Percentiles rank a stretch among this genome's conserved stretches.
Evolutionary conservation across 2,329 filamentous ascomycete genomes (phyloP).

Genomic region (Calonectria fujianensis): DNA sequence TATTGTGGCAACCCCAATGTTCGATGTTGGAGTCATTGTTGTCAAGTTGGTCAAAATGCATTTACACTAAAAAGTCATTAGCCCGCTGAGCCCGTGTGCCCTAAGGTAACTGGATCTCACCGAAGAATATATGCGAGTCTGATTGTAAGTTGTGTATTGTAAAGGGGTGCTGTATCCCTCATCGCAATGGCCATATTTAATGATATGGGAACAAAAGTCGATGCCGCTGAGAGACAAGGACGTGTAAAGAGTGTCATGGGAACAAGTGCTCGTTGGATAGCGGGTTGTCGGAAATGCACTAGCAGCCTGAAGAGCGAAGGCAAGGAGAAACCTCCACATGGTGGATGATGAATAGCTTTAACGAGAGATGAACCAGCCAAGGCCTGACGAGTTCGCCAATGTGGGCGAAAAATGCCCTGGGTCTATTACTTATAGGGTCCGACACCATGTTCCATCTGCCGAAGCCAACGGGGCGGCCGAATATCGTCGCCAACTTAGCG

Average conservation of each 20-base stretch:
- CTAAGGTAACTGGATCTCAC: conserved; percentile 48
- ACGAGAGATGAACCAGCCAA: not conserved
- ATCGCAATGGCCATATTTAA: conserved; percentile 50
- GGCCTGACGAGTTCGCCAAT: not conserved
- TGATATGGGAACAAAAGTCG: conserved; percentile 56
- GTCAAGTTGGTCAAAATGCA: conserved; percentile 34
- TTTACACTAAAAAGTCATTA: conserved; percentile 9
- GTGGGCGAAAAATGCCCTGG: not conserved
- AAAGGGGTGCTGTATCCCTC: conserved; percentile 54
- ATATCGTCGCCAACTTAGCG: not conserved
- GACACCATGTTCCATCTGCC: not conserved
- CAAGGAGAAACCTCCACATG: conserved; percentile 50
- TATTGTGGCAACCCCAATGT: not conserved
- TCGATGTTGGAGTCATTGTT: not conserved
- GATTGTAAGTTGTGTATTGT: conserved; percentile 56
- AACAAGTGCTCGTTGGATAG: conserved; percentile 50
- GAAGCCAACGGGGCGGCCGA: not conserved
- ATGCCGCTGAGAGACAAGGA: conserved; percentile 54
- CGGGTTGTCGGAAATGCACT: conserved; percentile 41
- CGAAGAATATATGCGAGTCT: conserved; percentile 56
- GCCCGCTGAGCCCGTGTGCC: not conserved
- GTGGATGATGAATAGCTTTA: not conserved
- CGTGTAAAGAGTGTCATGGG: conserved; percentile 56
- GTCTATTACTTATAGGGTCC: conserved; percentile 35
- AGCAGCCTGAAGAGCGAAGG: conserved; percentile 34